Conservation (phyloP, 495 filamentous ascomycete genomes). For the Aspergillus sclerotioniger region DNA sequence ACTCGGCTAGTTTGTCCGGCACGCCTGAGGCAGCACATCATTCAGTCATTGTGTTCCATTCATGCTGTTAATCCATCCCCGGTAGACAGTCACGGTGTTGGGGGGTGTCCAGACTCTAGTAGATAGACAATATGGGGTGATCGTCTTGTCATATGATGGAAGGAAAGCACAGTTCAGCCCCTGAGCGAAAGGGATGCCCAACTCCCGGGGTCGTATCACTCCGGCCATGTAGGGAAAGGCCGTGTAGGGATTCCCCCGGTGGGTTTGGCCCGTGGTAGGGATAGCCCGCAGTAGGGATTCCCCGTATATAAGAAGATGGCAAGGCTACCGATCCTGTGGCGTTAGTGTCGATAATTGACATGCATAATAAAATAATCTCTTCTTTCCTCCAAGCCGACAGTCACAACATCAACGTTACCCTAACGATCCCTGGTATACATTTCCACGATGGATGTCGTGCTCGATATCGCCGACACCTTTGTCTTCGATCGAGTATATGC, state of each 20-base stretch:
- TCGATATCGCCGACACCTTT: slow-evolving; percentile 75
- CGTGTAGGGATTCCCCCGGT: not conserved
- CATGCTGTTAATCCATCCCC: no score
- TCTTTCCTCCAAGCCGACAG: not conserved
- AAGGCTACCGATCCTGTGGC: no score
- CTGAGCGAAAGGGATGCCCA: not conserved
- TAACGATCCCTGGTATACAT: not conserved
- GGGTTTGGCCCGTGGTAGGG: not conserved
- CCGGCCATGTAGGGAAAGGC: not conserved
- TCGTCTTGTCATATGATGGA: not conserved
- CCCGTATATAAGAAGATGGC: not conserved
- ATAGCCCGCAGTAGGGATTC: not conserved
- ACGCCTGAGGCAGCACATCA: no score
- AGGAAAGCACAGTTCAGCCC: not conserved
- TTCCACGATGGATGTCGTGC: slow-evolving; percentile 74
- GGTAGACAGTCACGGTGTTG: no score
- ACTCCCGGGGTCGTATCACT: not conserved
- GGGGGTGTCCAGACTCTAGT: no score
- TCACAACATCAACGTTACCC: not conserved
- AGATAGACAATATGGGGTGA: not conserved
- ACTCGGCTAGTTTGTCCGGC: slow-evolving; percentile 29
- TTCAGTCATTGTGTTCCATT: no score
- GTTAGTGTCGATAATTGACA: not conserved
- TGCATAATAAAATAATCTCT: not conserved
- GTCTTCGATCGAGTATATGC: slow-evolving; percentile 75